Percentiles rank a stretch among this genome's conserved stretches.
phyloP scores from a whole-genome alignment of 2,329 filamentous ascomycete species.

The Chrysoporthe deuterocubensis region DNA sequence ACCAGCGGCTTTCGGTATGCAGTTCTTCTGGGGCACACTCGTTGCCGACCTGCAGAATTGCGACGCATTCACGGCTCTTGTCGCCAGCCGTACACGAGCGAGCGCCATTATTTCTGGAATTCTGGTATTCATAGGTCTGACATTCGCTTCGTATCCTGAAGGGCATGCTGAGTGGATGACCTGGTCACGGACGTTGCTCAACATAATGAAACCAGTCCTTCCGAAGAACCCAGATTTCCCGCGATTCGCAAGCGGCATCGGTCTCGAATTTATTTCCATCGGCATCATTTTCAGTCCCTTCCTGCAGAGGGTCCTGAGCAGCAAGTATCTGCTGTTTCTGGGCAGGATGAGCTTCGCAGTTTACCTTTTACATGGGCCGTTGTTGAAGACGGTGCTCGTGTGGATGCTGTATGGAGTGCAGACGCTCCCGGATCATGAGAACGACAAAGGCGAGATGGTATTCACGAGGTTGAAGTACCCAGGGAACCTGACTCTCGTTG shows the following conservation, averaged over 20 bases:
- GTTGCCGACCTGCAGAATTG: constrained; percentile 62
- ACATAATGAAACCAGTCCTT: constrained; percentile 49
- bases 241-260: constrained; percentile 45
- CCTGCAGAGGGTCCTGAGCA: constrained; percentile 57
- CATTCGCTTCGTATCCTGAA: constrained; percentile 64
- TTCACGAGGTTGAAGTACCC: constrained; percentile 44
- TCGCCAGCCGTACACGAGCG: constrained; percentile 48
- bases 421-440: constrained; percentile 41
- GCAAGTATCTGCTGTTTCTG: constrained; percentile 61
- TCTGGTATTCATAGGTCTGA: constrained; percentile 56
- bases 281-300: constrained; percentile 57
- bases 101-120: constrained; percentile 50
- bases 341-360: constrained; percentile 68
- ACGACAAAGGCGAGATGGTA: constrained; percentile 40
- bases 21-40: constrained; percentile 66
- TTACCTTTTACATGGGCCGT: constrained; percentile 65
- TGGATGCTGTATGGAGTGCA: constrained; percentile 61
- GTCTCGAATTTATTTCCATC: constrained; percentile 49
- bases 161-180: constrained; percentile 54
- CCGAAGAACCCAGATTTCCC: constrained; percentile 51
- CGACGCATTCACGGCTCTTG: constrained; percentile 51
- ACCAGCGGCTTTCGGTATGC: constrained; percentile 55
- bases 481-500: constrained; percentile 40
- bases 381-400: constrained; percentile 62
- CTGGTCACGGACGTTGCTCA: constrained; percentile 56